Base-by-base conservation (phyloP, 2,329 filamentous ascomycete genomes). In the Aspergillus niger region DNA sequence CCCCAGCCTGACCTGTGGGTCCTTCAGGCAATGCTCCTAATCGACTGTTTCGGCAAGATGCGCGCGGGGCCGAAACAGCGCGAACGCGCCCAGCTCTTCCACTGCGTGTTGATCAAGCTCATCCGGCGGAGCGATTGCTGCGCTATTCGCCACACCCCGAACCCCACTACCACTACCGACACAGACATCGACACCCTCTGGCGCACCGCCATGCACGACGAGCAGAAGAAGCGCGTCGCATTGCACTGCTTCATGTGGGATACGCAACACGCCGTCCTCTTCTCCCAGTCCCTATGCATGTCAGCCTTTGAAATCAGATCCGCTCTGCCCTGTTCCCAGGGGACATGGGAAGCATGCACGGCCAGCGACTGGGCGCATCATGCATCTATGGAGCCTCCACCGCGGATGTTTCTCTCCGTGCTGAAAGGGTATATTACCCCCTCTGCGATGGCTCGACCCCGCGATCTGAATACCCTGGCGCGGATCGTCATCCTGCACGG, bases 221-320 rank as follows among this genome's bases (percentile, higher is more conserved):
- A 88, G 66, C 83, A 86, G 62, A 84, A 84, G 59, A 87, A 87
- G 71, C 80, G 85, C 75, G 73, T 86, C 0, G 84, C 85, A 0
- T 79, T 87, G 41, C 76, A 86, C 5, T 88, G 85, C 67, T 89
- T 89, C 69, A 84, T 88, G 77, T 88, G 86, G 86, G 86, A 88
- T 64, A 86, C 85, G 0, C 85, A 88, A 57, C 85, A 88, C 61
- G 85, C 86, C 0, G 84, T 88, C 0, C 76, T 88, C 0, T 88
- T 88, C 69, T 87, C 84, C n/a, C 86, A 88, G 67, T 86, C 84
- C 4, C 78, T 89, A 0, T 88, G 86, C 72, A 88, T 88, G 85
- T 88, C 85, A 1, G 84, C 85, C 0, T 88, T 88, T 53, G 86
- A 88, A 65, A 78, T 89, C 1, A 80, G 84, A 0, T 80, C 85